Base-by-base conservation (phyloP, 805 yeast genomes). In the Monosporozyma aerobia region DNA sequence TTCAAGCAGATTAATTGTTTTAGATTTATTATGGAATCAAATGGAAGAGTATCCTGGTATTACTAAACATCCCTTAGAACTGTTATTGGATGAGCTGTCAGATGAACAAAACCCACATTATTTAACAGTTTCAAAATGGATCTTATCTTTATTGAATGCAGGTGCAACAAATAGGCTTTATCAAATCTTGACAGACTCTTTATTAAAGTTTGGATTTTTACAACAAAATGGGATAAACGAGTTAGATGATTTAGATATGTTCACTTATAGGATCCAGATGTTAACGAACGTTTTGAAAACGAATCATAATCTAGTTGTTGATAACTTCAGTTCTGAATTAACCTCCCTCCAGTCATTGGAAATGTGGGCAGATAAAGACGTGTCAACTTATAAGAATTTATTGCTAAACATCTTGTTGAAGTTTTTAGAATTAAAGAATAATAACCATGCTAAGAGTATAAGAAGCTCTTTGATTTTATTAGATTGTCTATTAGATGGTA, bases 21-120 rank as follows among this genome's bases (percentile, higher is more conserved):
- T 88, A 56, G 75, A 80, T 49, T 75, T 80, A 8, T 63, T 90
- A 5, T 92, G 97, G 97, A 74, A 75, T 3, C 92, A 87, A 59
- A 77, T 92, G 0, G 77, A 75, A 45, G 69, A 58, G 56, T 57
- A 55, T 27, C 52, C 58, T 11, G 47, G 45, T 7, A 29, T 71
- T 50, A 69, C 89, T 11, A 69, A 76, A 6, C 74, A 83, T 56
- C 94, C 96, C 0, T 64, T 89, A 5, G 80, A 82, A 54, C 63
- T 87, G 0, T 69, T 87, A 16, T 65, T 90, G 35, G 96, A 90
- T 62, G 85, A 81, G 44, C 64, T 85, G 22, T 65, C 67, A 47
- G 73, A 70, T 48, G 65, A 69, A 5, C 76, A 73, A 44, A 73
- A 71, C 10, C 75, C 78, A 7, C 68, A 73, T 43, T 70, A 71